Evolutionary conservation across 306 rosid genomes (phyloP), one percentile per base, ranked within the genome.

Genomic region (Quercus robur): DNA sequence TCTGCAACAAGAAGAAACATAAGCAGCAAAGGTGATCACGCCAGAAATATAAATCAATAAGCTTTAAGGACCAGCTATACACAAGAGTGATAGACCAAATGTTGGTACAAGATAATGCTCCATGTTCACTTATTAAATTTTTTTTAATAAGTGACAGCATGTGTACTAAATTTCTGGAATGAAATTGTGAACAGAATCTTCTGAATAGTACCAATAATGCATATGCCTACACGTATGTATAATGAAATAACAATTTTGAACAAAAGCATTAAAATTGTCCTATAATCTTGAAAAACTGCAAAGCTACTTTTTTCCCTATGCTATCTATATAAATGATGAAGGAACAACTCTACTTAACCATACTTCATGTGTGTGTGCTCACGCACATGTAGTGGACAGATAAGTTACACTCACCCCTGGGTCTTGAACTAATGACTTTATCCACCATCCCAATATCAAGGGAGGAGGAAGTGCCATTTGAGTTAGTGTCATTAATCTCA

Each of bases 1-100:
- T 89, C 99, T 94, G 94, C 12, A 67, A 73, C 77, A 84, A 49
- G 57, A 81, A 67, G 63, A 74, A 87, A 67, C 77, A 77, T 49
- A 74, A 84, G 57, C 75, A 75, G 81, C 31, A 63, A 55, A 41
- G 52, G 58, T 52, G 8, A 75, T 3, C 13, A 21, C 4, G 68
- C 19, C 52, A 35, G 72, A 67, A 67, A 67, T 28, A 28, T 63
- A 13, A 26, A 13, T 63, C 38, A 63, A 1, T 15, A 28, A 63
- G 70, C 15, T 26, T 63, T 13, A 28, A 63, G 41, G 20, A 63
- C 66, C 66, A 21, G 6, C 23, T 9, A 10, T 9, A 23, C 66
- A 59, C 28, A 9, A 8, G 21, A 2, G 26, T 23, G 31, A 26
- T 33, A 23, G 71, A 75, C n/a, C 79, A 62, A 2, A 75, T 62